phyloP scores from a whole-genome alignment of 2,329 filamentous ascomycete genomes.

The Paraconiothyrium sp. region DNA sequence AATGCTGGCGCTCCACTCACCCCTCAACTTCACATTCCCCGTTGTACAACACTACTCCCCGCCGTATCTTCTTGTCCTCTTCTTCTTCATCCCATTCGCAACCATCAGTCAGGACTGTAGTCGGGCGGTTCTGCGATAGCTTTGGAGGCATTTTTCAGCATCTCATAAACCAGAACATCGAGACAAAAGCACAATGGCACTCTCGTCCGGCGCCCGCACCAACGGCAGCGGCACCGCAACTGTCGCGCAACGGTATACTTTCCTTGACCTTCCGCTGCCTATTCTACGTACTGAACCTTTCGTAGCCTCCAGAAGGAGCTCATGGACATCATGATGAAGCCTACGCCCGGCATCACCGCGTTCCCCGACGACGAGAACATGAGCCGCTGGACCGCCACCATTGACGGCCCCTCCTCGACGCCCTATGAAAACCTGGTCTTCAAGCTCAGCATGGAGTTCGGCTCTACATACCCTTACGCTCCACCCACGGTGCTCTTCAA shows the following conservation, averaged over 20 bases:
- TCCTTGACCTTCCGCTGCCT: not conserved
- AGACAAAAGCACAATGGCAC: slow-evolving; percentile 35
- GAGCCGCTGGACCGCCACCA: slow-evolving; percentile 86
- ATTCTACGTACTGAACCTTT: slow-evolving; percentile 49
- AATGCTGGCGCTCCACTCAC: not conserved
- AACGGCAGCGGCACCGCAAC: slow-evolving; percentile 53
- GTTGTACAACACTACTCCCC: not conserved
- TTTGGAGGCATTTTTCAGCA: slow-evolving; percentile 2
- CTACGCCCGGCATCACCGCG: slow-evolving; percentile 91
- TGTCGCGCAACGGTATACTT: slow-evolving; percentile 58
- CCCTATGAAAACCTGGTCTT: slow-evolving; percentile 88
- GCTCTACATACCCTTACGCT: slow-evolving; percentile 90
- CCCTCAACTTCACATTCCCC: slow-evolving; percentile 1
- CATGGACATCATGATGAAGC: slow-evolving; percentile 97
- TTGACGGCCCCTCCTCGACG: slow-evolving; percentile 88
- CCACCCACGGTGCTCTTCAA: slow-evolving; percentile 94
- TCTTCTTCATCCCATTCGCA: not conserved
- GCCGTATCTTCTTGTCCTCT: not conserved
- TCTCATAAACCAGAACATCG: not conserved
- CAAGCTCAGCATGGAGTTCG: slow-evolving; percentile 92
- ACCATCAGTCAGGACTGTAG: not conserved
- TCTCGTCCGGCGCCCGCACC: slow-evolving; percentile 30
- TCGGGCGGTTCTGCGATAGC: not conserved
- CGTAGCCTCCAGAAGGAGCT: slow-evolving; percentile 91
- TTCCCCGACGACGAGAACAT: slow-evolving; percentile 95